Evolutionary conservation across 2,329 filamentous ascomycete genomes (phyloP), one percentile per base, ranked within the genome.

Genomic region (Fusarium chlamydosporum): DNA sequence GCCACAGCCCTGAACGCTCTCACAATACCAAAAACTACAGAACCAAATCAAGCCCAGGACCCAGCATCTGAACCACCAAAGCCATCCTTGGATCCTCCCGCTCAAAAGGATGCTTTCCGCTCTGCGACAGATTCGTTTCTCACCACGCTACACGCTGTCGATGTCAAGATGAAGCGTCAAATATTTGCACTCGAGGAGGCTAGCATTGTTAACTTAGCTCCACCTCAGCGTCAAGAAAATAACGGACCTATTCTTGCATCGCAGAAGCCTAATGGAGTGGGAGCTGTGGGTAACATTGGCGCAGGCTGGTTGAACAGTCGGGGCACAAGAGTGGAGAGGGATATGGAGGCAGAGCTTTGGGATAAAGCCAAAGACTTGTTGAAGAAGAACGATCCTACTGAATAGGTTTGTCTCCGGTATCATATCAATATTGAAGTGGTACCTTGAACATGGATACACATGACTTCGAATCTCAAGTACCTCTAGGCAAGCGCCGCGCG

Each of bases 281-380:
- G 83, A 23, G 83, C 83, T 72, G 85, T 88, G 34, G 87, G 86
- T 11, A 82, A 81, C 29, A 83, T 97, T 54, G 94, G 97, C 76
- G 90, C 96, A 15, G 94, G 94, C 33, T 95, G 92, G 88, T 80
- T 98, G 73, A 98, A 97, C 76, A 94, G 92, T 74, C 87, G 93
- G 59, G 93, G 92, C 65, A 91, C 92, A 67, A 91, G 91, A 67
- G 92, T 96, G 23, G 92, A 92, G 58, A 88, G 90, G 73, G 91
- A 93, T 67, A 96, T 95, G 85, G 93, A 96, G 76, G 87, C 88
- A 3, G 93, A 97, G 80, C 81, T 97, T 43, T 91, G 95, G 88
- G 84, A 64, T 7, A 79, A 78, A 55, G 79, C 79, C 15, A 78
- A 77, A 56, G 74, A 72, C 12, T 76, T 82, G 27, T 65, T 83